phyloP scores from a whole-genome alignment of 257 asterid genomes.

The Linderniella brevidens region DNA sequence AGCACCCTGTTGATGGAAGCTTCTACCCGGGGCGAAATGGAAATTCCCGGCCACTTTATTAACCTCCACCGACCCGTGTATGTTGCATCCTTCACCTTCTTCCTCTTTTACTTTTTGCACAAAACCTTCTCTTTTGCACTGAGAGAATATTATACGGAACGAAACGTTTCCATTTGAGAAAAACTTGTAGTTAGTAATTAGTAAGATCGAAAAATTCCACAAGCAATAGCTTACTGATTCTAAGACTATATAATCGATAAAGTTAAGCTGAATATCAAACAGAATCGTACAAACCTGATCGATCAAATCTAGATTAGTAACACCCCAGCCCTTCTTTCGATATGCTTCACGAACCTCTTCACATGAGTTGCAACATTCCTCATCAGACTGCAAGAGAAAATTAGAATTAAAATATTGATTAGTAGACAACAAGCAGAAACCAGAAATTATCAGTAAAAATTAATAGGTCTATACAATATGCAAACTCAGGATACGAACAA shows the following conservation, averaged over 20 bases:
- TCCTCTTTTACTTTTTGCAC: constrained; percentile 76
- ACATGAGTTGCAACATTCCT: constrained; percentile 87
- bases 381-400: constrained; percentile 64
- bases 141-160: constrained; percentile 1
- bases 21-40: constrained; percentile 79
- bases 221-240: too few relatives aligned
- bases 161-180: too few relatives aligned
- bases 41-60: constrained; percentile 97
- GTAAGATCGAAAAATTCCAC: too few relatives aligned
- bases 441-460: not conserved
- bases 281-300: constrained; percentile 54
- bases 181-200: too few relatives aligned
- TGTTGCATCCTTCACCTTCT: constrained; percentile 96
- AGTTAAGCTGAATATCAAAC: too few relatives aligned
- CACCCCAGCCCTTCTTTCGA: constrained; percentile 87
- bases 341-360: constrained; percentile 99
- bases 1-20: constrained; percentile 47
- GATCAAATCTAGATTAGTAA: constrained; percentile 60
- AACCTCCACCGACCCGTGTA: constrained; percentile 90
- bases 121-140: constrained; percentile 95
- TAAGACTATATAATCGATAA: not conserved
- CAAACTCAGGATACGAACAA: too few relatives aligned
- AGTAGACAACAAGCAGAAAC: constrained; percentile 4
- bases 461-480: too few relatives aligned
- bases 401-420: not conserved